A percentile compares a stretch with the other conserved stretches of the same genome.
Conservation (phyloP, 805 yeast genomes). For the Kregervanrija pseudodelftensis region DNA sequence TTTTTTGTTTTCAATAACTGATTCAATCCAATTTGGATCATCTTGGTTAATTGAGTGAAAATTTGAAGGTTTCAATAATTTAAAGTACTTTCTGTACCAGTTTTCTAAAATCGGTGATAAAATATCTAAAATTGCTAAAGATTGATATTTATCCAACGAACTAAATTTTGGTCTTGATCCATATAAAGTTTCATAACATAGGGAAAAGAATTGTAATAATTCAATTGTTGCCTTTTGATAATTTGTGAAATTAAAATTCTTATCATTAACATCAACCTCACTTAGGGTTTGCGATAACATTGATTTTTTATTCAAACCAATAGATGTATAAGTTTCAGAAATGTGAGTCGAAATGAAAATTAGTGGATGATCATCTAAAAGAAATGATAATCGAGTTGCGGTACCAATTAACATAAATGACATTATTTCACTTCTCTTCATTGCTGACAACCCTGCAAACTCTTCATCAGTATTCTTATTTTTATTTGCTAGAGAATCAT, state of each 20-base stretch:
- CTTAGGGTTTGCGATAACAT: constrained; percentile 68
- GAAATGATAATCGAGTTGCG: constrained; percentile 77
- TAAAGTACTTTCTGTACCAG: constrained; percentile 65
- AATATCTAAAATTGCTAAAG: constrained; percentile 62
- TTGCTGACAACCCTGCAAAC: constrained; percentile 72
- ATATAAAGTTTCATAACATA: constrained; percentile 81
- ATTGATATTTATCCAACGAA: constrained; percentile 50
- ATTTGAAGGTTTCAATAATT: constrained; percentile 43
- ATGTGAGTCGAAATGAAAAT: constrained; percentile 79
- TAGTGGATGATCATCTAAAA: constrained; percentile 65
- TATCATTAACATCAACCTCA: constrained; percentile 46
- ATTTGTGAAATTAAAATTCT: constrained; percentile 44
- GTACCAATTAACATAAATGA: constrained; percentile 92
- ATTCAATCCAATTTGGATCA: constrained; percentile 12
- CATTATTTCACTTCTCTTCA: constrained; percentile 82
- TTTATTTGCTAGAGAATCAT: constrained; percentile 18
- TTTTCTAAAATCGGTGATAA: constrained; percentile 69
- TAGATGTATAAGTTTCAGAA: constrained; percentile 75
- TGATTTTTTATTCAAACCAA: constrained; percentile 72
- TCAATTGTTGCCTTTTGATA: constrained; percentile 76
- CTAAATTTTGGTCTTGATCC: constrained; percentile 53
- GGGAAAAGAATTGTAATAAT: constrained; percentile 65
- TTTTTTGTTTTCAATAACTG: constrained; percentile 29
- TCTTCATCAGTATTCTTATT: constrained; percentile 32
- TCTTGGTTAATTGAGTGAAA: constrained; percentile 23